Base-by-base conservation (phyloP, 495 filamentous ascomycete species). In the Neurospora sp. region DNA sequence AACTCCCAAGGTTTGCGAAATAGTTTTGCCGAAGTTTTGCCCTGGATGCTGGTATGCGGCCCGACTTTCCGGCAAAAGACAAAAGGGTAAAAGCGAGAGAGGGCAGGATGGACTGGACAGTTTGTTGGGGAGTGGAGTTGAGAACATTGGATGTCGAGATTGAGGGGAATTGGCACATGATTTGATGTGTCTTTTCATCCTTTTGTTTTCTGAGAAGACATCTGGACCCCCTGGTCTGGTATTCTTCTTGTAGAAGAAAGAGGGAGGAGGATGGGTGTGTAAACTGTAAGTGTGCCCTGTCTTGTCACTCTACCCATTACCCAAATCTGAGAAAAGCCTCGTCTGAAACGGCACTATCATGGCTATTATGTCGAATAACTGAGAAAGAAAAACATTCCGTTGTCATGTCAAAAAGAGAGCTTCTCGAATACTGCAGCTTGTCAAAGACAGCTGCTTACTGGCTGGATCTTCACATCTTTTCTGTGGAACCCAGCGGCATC, bases 1-100 rank as follows among this genome's bases (percentile, higher is more conserved):
- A 62, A 62, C 54, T 27, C 11, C 54, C 14, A 35, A 31, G 14
- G 14, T 6, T 18, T 35, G 14, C 23, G 14, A 62, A 35, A 62
- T 16, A 62, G 54, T 62, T 62, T 62, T 71, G 70, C 70, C 70
- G 70, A 71, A 44, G 70, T 49, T 71, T 49, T 31, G 54, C 54
- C 54, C 23, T 62, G 54, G 27, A 3, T 62, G 54, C 12, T 62
- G 54, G 54, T 62, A 62, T 16, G 27, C 54, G 54, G 54, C 54
- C 54, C 27, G 54, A 18, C 54, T 35, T 35, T 62, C 54, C 54
- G 54, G 27, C 7, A 8, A 62, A 62, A 16, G 27, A 62, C 54
- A 62, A 62, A 62, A 62, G 54, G 54, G 27, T 62, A 62, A 62
- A 62, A 62, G 54, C 54, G 35, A 62, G 14, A 62, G 27, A 9